Base-by-base conservation (phyloP, 1,139 yeast genomes). In the Hansenula sp. region DNA sequence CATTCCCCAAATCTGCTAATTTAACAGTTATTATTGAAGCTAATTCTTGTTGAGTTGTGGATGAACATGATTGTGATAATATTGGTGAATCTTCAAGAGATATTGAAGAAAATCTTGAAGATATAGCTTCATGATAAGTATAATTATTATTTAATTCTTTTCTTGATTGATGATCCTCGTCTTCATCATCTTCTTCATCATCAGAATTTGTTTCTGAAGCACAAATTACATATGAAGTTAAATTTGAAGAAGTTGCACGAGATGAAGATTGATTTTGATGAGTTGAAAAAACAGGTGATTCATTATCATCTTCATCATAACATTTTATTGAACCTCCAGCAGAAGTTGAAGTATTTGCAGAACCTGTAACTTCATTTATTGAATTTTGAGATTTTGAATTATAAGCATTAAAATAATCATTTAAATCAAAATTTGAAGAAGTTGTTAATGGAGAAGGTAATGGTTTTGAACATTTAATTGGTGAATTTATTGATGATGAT, bases 1-100 rank as follows among this genome's bases (percentile, higher is more conserved):
- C 94, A 58, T 87, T 87, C 19, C 96, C 96, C 41, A 87, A 69
- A 57, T 87, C 96, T 3, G 94, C 95, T 42, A 87, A 75, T 59
- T 86, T 87, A 39, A 79, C 80, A 19, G 69, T 68, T 37, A 77
- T 68, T 18, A 64, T 31, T 4, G 47, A 41, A 12, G 47, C 28
- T 12, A 50, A 14, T 13, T 46, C 50, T 3, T 42, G 44, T 17
- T 39, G 34, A 10, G n/a, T 13, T 19, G 16, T 13, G 4, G 16
- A 6, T 3, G 14, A 13, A 11, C 20, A 11, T 6, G 16, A 22
- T n/a, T 44, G 44, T 10, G 21, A 17, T 18, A n/a, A 29, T 9
- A 11, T 5, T 3, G 20, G 6, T 6, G 19, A 18, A 26, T 36
- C 39, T 4, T 29, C 38, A 36, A 48, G 41, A 12, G 45, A 43